Conservation (phyloP, 2,329 filamentous ascomycete genomes). For the Penicillium carneum region DNA sequence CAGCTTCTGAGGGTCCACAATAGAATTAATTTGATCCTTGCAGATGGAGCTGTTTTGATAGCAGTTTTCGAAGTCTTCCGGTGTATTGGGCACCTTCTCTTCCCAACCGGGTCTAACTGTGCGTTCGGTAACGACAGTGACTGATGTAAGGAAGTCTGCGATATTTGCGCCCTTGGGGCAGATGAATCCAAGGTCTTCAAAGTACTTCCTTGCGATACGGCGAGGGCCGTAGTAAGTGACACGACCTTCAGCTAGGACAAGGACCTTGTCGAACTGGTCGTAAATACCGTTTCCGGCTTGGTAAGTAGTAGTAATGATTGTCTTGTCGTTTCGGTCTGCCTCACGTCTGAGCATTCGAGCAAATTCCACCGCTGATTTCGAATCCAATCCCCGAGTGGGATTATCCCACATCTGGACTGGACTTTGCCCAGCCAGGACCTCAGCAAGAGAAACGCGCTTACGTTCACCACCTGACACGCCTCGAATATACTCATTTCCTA, state of each 20-base stretch:
- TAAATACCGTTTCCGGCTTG: conserved; percentile 74
- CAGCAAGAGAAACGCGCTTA: conserved; percentile 72
- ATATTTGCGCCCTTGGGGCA: conserved; percentile 68
- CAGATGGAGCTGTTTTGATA: conserved; percentile 63
- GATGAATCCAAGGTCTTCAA: conserved; percentile 69
- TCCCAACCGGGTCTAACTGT: conserved; percentile 47
- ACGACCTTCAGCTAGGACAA: conserved; percentile 69
- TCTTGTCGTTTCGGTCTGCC: conserved; percentile 65
- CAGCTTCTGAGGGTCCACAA: conserved; percentile 42
- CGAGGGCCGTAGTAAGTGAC: conserved; percentile 70
- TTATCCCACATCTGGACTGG: conserved; percentile 72
- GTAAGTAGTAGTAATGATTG: conserved; percentile 70
- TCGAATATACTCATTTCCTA: conserved; percentile 70
- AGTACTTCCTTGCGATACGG: conserved; percentile 65
- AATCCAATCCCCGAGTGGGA: conserved; percentile 69
- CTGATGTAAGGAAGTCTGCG: conserved; percentile 70
- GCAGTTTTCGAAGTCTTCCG: conserved; percentile 54
- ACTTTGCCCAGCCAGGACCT: conserved; percentile 59
- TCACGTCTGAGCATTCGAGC: conserved; percentile 65
- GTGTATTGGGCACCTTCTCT: conserved; percentile 42
- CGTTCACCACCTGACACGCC: conserved; percentile 73
- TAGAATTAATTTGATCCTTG: conserved; percentile 59
- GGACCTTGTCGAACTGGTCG: conserved; percentile 72
- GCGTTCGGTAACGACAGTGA: conserved; percentile 63
- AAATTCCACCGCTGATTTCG: conserved; percentile 68